Conservation (phyloP, 495 filamentous ascomycete genomes). For the Penicillium paradoxum region DNA sequence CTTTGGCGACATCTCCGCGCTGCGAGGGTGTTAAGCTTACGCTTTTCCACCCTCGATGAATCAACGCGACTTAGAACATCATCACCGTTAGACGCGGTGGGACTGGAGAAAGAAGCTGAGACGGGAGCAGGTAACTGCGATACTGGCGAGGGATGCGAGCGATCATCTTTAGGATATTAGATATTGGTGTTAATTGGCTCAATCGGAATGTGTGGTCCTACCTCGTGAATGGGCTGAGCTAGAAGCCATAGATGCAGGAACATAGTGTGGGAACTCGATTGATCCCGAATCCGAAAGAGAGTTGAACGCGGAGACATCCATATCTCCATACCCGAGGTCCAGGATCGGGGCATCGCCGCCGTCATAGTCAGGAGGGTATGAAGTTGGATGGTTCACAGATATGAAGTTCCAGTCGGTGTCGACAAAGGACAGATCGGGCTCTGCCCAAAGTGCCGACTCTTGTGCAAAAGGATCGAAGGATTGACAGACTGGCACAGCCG, state of each 20-base stretch:
- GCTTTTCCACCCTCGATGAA: constrained; percentile 44
- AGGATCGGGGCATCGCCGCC: constrained; percentile 11
- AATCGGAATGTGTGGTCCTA: constrained; percentile 1
- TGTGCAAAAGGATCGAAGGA: constrained; percentile 19
- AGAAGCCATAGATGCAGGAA: constrained; percentile 9
- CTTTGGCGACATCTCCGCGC: constrained; percentile 69
- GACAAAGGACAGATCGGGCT: constrained; percentile 20
- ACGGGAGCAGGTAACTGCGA: constrained; percentile 18
- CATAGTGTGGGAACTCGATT: constrained; percentile 7
- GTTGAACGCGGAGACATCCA: constrained; percentile 16
- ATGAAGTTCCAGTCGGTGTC: constrained; percentile 26
- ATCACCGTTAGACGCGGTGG: constrained; percentile 22
- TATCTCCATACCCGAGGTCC: constrained; percentile 14
- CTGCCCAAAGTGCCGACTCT: constrained; percentile 25
- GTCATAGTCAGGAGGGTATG: constrained; percentile 14
- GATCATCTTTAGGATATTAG: constrained; percentile 12
- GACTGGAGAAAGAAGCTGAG: constrained; percentile 18
- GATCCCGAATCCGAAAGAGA: constrained; percentile 26
- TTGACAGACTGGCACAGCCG: constrained; percentile 14
- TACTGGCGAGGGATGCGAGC: constrained; percentile 20
- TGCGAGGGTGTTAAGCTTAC: constrained; percentile 63
- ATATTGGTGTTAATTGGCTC: not conserved
- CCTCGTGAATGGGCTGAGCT: constrained; percentile 24
- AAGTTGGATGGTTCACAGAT: constrained; percentile 10
- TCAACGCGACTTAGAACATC: constrained; percentile 16